Base-by-base conservation (phyloP, 169 alveolate species). In the Sarcocystis neurona region DNA sequence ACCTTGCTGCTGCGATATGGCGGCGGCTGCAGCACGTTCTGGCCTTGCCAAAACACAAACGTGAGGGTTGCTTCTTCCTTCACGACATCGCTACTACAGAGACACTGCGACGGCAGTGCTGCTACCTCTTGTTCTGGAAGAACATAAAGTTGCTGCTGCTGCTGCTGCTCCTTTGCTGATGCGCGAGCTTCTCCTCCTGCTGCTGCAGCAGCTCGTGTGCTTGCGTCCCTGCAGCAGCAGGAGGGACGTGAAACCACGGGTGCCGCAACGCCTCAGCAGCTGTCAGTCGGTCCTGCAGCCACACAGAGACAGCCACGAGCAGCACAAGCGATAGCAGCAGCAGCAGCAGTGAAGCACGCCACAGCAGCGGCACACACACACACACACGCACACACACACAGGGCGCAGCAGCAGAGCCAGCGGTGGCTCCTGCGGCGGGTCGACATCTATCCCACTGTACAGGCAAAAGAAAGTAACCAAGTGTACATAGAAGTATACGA, bases 181-280 rank as follows among this genome's bases (percentile, higher is more conserved):
- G 60, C 60, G 60, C 15, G 60, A n/a, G n/a, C 23, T 53, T 53
- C 23, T 53, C 66, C 23, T 23, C 30, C 66, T 53, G 30, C 23
- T 53, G 66, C 23, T 12, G 23, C 30, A 53, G 23, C 30, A 63
- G 72, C 75, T 48, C 74, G 39, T 53, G 74, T 15, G 50, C 34
- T 3, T 46, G 50, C 30, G 79, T 63, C 8, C 88, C 88, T 23
- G 88, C 88, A 2, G 78, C 88, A 32, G 79, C 50, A 27, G 75
- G 74, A 3, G 88, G 58, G 50, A 80, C 88, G 37, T 75, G 37
- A 53, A 80, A 80, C 88, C 88, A 80, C 32, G 88, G 88, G 60
- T 80, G 88, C 34, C 56, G 88, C 43, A 80, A 60, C 18, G 88
- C 88, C 12, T 60, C 88, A 30, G 50, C 88, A 2, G 88, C 88